A percentile compares a stretch with the other conserved stretches of the same genome.
Evolutionary conservation across 2,329 filamentous ascomycete genomes (phyloP).

Genomic region (Pseudogymnoascus sp.): DNA sequence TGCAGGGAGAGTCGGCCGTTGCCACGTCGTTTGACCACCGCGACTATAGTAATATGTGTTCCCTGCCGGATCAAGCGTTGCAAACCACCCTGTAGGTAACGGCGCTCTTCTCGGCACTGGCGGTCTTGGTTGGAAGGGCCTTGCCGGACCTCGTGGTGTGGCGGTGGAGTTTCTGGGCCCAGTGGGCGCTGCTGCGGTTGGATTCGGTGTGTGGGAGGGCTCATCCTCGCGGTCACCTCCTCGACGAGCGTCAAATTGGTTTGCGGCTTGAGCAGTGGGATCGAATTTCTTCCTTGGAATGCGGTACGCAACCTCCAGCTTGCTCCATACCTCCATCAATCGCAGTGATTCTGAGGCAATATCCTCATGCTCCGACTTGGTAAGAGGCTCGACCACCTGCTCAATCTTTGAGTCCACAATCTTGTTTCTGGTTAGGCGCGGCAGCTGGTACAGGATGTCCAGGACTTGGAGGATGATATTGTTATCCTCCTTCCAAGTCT

Average conservation of each 20-base stretch:
- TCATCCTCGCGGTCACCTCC: conserved; percentile 53
- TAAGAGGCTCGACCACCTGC: conserved; percentile 63
- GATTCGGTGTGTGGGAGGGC: conserved; percentile 27
- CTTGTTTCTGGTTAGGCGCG: conserved; percentile 90
- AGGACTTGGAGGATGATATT: conserved; percentile 87
- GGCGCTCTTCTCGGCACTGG: conserved; percentile 50
- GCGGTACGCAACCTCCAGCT: conserved; percentile 81
- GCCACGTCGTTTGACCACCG: conserved; percentile 73
- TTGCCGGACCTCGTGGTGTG: conserved; percentile 24
- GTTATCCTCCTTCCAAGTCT: conserved; percentile 84
- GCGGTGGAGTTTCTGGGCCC: conserved; percentile 35
- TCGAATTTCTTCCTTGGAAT: conserved; percentile 87
- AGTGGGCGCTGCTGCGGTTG: conserved; percentile 31
- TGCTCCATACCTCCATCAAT: conserved; percentile 79
- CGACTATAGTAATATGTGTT: conserved; percentile 81
- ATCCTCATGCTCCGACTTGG: conserved; percentile 61
- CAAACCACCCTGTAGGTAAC: conserved; percentile 82
- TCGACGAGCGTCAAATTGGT: conserved; percentile 53
- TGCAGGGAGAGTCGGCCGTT: conserved; percentile 63
- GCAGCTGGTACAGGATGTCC: conserved; percentile 81
- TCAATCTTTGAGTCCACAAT: conserved; percentile 96
- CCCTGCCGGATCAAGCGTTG: conserved; percentile 58
- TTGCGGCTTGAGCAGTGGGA: conserved; percentile 51
- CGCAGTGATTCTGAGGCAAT: conserved; percentile 65
- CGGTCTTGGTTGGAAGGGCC: conserved; percentile 47